Evolutionary conservation across 2,329 filamentous ascomycete genomes (phyloP), one percentile per base, ranked within the genome.

Genomic region (Clarireedia paspali): DNA sequence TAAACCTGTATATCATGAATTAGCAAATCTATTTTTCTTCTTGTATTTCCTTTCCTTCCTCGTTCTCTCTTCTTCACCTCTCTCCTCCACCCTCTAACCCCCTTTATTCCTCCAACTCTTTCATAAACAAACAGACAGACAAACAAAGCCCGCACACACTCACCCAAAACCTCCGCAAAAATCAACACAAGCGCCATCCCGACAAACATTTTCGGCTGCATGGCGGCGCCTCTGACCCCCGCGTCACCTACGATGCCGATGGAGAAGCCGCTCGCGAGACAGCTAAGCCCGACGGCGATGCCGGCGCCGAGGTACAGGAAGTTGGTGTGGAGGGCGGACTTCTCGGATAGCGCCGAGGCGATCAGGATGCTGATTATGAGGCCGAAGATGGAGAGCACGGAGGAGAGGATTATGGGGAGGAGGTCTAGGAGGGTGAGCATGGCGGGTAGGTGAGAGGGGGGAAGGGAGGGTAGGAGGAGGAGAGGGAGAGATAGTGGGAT

Each of bases 331-430:
- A 92, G 54, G 57, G 88, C 79, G 57, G 87, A 76, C 61, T 82
- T 72, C 74, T 91, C 88, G 66, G 77, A 79, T 62, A 92, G 81
- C 70, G 89, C 86, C 68, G 88, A 89, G 71, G 10, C 20, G n/a
- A 92, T 89, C 66, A 92, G 76, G 71, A 92, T 88, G 23, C 87
- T 89, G 61, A 91, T 87, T 75, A 92, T 88, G 64, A 92, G 82
- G 68, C 88, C 88, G 77, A 92, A 97, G 75, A 97, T 97, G 85
- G 89, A 91, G 75, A 99, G 96, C 77, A 97, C 96, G 95, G 92
- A 94, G 79, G 94, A 91, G 90, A 99, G 96, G 84, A 99, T 95
- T 76, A 96, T 91, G 73, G 92, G 92, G 66, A 97, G 91, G 74
- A 97, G 95, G 81, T 96, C 92, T 96, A 20, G 20, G 20, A 20